Conservation (phyloP, 768 basidiomycete genomes). For the Leccinum broughii region DNA sequence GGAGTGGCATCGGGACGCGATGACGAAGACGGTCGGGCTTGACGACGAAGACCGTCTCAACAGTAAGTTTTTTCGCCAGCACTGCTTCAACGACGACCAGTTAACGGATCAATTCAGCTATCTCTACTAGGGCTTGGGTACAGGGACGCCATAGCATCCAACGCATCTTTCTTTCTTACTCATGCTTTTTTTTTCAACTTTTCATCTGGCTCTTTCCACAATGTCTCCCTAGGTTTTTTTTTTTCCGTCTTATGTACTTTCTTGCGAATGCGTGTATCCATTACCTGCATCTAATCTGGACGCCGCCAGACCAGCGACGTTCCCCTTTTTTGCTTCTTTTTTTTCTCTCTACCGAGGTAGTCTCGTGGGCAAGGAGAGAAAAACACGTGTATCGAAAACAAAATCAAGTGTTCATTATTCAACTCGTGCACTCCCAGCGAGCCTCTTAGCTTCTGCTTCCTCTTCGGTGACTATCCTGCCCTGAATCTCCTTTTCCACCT, state of each 20-base stretch:
- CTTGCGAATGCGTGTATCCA: not conserved
- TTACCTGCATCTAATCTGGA: not conserved
- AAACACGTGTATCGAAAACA: not conserved
- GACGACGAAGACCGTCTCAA: not conserved
- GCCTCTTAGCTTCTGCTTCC: slow-evolving; percentile 57
- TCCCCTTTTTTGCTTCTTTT: not conserved
- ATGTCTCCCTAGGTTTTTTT: not conserved
- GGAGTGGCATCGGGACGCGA: not conserved
- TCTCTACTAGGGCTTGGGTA: not conserved
- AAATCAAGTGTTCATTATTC: not conserved
- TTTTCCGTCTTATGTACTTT: not conserved
- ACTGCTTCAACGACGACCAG: not conserved
- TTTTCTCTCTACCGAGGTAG: not conserved
- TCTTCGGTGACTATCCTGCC: slow-evolving; percentile 65
- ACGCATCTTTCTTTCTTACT: not conserved
- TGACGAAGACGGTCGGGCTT: not conserved
- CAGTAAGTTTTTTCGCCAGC: not conserved
- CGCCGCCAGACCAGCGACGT: not conserved
- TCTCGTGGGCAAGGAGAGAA: not conserved
- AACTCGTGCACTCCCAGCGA: not conserved
- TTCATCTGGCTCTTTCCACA: not conserved
- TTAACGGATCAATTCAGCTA: not conserved
- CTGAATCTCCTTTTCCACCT: slow-evolving; percentile 59
- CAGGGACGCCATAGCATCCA: not conserved
- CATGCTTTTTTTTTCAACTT: not conserved